A percentile compares a stretch with the other conserved stretches of the same genome.
Conservation (phyloP, 495 filamentous ascomycete species). For the Lichina pygmaea region DNA sequence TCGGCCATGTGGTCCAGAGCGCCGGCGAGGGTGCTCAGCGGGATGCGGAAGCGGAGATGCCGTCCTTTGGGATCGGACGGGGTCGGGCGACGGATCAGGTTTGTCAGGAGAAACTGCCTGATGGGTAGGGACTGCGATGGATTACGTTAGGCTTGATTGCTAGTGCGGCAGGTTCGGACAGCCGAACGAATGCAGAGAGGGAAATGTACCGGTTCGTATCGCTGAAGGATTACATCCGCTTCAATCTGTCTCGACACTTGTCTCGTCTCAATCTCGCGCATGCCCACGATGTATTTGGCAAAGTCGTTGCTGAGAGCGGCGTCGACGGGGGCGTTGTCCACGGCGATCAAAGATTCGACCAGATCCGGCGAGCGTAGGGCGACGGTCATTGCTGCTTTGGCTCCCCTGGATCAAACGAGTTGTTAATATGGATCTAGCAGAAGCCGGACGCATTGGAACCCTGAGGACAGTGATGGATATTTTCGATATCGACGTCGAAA, state of each 20-base stretch:
- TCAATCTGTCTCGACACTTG: conserved; percentile 39
- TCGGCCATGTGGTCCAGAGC: conserved; percentile 46
- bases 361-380: conserved; percentile 39
- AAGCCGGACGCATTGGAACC: neutral
- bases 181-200: neutral
- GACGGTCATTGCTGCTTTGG: conserved; percentile 80
- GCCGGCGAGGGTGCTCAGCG: conserved; percentile 25
- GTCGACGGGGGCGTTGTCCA: conserved; percentile 84
- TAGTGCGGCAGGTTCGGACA: neutral
- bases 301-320: conserved; percentile 48
- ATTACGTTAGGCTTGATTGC: neutral
- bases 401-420: conserved; percentile 31
- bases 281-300: conserved; percentile 54
- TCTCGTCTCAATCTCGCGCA: conserved; percentile 52
- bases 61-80: conserved; percentile 3
- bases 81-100: conserved; percentile 26
- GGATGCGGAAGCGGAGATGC: conserved; percentile 25
- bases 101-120: conserved; percentile 85
- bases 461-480: too few relatives aligned
- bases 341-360: conserved; percentile 43
- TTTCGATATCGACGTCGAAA: neutral
- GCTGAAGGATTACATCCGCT: conserved; percentile 50
- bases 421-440: neutral
- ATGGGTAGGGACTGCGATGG: conserved; percentile 32
- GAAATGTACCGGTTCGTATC: conserved; percentile 39